A percentile compares a stretch with the other conserved stretches of the same genome.
These are phyloP conservation scores for Leccinum boreale DNA, from an alignment of 768 basidiomycete species.

Conservation along the genomic window DNA sequence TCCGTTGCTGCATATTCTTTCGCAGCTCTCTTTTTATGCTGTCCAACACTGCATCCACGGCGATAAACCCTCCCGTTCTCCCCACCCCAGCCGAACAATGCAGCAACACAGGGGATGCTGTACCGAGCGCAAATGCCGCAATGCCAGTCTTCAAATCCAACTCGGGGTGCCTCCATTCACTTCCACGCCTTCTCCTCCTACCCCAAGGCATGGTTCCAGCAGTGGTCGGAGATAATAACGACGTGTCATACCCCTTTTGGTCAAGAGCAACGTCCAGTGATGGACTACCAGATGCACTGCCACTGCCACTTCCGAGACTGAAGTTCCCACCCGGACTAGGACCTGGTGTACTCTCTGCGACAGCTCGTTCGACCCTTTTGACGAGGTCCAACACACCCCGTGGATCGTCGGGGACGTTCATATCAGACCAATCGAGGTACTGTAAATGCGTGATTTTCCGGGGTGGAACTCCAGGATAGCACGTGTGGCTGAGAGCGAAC, in stretches of 20 bases:
- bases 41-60: slow-evolving; percentile 83
- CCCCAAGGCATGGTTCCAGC: slow-evolving; percentile 1
- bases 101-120: slow-evolving; percentile 59
- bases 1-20: slow-evolving; percentile 28
- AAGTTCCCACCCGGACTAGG: slow-evolving; percentile 26
- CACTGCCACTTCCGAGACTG: slow-evolving; percentile 20
- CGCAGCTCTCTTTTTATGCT: slow-evolving; percentile 60
- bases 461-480: slow-evolving; percentile 55
- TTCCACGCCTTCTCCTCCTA: slow-evolving; percentile 11
- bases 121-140: slow-evolving; percentile 47
- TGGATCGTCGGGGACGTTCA: slow-evolving; percentile 89
- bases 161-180: slow-evolving; percentile 34
- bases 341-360: slow-evolving; percentile 27
- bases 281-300: slow-evolving; percentile 14
- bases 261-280: slow-evolving; percentile 16
- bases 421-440: slow-evolving; percentile 94
- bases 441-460: slow-evolving; percentile 84
- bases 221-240: slow-evolving; percentile 18
- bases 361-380: slow-evolving; percentile 52
- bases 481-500: slow-evolving; percentile 65
- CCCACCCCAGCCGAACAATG: slow-evolving; percentile 97
- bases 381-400: slow-evolving; percentile 72
- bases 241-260: not conserved
- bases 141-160: slow-evolving; percentile 57
- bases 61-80: slow-evolving; percentile 90